phyloP scores from a whole-genome alignment of 2,329 filamentous ascomycete genomes.

The Rutstroemia sp. region DNA sequence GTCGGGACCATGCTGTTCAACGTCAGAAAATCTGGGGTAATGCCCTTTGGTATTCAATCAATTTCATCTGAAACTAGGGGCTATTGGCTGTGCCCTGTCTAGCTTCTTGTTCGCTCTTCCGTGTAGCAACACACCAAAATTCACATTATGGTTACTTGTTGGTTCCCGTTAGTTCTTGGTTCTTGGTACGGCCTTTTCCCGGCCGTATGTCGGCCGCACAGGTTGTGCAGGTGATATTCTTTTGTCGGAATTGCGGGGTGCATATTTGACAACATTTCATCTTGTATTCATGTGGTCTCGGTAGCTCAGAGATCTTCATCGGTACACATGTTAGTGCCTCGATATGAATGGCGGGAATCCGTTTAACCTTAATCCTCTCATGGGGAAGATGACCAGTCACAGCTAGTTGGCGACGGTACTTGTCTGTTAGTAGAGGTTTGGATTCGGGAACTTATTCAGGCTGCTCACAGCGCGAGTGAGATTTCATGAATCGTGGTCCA shows the following conservation, averaged over 20 bases:
- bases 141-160: too few relatives aligned
- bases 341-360: not conserved
- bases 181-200: not conserved
- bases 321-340: not conserved
- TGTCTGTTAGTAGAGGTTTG: not conserved
- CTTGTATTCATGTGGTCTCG: slow-evolving; percentile 3
- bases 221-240: slow-evolving; percentile 2
- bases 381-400: too few relatives aligned
- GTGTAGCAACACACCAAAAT: too few relatives aligned
- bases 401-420: too few relatives aligned
- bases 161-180: too few relatives aligned
- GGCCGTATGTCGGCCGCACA: slow-evolving; percentile 6
- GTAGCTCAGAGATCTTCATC: not conserved
- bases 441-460: not conserved
- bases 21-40: not conserved
- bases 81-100: not conserved
- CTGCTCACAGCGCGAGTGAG: not conserved
- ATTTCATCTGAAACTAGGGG: not conserved
- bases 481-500: not conserved
- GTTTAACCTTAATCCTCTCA: too few relatives aligned
- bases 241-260: slow-evolving; percentile 6
- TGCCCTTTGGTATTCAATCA: not conserved
- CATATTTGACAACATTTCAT: slow-evolving; percentile 1
- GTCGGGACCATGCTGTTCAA: not conserved
- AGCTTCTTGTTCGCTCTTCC: not conserved